phyloP scores from a whole-genome alignment of 2,329 filamentous ascomycete genomes.

The Clarireedia monteithiana region DNA sequence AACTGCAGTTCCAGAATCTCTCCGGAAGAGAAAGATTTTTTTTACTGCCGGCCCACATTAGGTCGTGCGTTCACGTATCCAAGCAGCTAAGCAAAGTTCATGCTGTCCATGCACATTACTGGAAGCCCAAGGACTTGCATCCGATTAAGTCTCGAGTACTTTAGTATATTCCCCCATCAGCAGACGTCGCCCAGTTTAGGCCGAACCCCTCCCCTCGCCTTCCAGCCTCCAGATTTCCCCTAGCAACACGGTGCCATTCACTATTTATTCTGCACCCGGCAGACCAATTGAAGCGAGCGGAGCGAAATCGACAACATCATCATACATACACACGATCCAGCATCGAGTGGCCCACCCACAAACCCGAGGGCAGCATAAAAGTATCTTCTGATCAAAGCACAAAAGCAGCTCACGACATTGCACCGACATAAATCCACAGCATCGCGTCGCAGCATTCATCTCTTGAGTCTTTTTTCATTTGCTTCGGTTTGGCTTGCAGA shows the following conservation, averaged over 20 bases:
- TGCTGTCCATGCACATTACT: not conserved
- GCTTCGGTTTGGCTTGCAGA: not conserved
- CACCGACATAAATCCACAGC: conserved; percentile 2
- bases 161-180: conserved; percentile 1
- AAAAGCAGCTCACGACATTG: not conserved
- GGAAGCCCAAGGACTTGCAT: conserved; percentile 4
- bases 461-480: not conserved
- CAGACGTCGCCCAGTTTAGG: not conserved
- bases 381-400: not conserved
- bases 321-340: not conserved
- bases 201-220: not conserved
- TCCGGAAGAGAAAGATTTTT: not conserved
- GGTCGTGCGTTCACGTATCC: not conserved
- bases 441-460: not conserved
- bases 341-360: not conserved
- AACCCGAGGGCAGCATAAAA: too few species aligned
- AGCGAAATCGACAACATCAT: not conserved
- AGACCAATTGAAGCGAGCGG: not conserved
- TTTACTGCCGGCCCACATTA: conserved; percentile 4
- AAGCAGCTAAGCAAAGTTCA: not conserved
- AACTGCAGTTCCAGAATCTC: not conserved
- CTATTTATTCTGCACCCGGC: not conserved
- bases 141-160: not conserved
- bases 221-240: not conserved
- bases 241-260: conserved; percentile 6